Evolutionary conservation across 1,284 basidiomycete species (phyloP).

Genomic region (Clitocybe nebularis): DNA sequence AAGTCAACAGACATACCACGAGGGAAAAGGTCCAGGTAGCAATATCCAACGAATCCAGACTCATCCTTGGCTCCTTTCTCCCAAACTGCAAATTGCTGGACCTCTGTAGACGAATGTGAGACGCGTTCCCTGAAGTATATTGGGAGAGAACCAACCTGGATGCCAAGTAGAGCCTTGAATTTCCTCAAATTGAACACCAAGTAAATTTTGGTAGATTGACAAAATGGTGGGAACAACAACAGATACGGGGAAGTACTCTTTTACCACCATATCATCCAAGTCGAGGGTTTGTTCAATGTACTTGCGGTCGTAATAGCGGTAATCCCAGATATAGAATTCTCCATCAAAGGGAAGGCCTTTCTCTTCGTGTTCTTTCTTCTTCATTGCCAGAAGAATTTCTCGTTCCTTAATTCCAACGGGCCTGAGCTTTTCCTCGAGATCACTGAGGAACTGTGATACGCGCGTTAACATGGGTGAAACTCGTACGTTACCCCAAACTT

Average conservation of each 20-base stretch:
- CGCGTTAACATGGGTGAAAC: slow-evolving; percentile 2
- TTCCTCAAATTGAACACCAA: slow-evolving; percentile 70
- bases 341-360: slow-evolving; percentile 60
- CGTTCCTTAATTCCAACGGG: slow-evolving; percentile 69
- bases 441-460: slow-evolving; percentile 52
- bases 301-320: slow-evolving; percentile 69
- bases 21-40: slow-evolving; percentile 85
- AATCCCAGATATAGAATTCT: slow-evolving; percentile 70
- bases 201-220: slow-evolving; percentile 74
- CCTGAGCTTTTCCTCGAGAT: slow-evolving; percentile 69
- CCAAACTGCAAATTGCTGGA: slow-evolving; percentile 80
- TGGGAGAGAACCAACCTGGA: slow-evolving; percentile 51
- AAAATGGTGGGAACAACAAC: slow-evolving; percentile 78
- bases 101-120: slow-evolving; percentile 41
- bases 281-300: slow-evolving; percentile 62
- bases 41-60: slow-evolving; percentile 72
- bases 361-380: slow-evolving; percentile 64
- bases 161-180: slow-evolving; percentile 68
- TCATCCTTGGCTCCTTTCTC: slow-evolving; percentile 68
- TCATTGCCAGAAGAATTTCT: slow-evolving; percentile 62
- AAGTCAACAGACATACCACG: slow-evolving; percentile 47
- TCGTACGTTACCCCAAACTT: slow-evolving; percentile 11
- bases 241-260: slow-evolving; percentile 83
- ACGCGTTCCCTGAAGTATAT: neutral
- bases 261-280: slow-evolving; percentile 72